Evolutionary conservation across 805 yeast species (phyloP).

Genomic region (Schwanniomyces polymorphus): DNA sequence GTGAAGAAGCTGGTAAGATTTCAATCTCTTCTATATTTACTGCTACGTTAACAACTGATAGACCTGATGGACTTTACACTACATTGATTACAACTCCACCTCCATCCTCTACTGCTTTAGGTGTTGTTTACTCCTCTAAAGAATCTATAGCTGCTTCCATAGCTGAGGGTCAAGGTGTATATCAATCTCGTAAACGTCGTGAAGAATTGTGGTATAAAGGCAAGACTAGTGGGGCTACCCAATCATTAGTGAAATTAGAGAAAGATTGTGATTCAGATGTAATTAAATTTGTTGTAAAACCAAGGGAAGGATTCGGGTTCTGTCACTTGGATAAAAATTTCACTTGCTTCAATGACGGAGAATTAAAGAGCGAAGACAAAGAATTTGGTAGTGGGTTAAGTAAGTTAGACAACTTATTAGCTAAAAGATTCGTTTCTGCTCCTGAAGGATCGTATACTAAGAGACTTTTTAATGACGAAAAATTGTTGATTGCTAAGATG

Average conservation of each 20-base stretch:
- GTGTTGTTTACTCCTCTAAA: constrained; percentile 85
- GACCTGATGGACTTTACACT: constrained; percentile 81
- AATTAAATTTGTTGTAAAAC: constrained; percentile 81
- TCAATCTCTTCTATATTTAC: constrained; percentile 48
- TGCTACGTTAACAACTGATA: constrained; percentile 67
- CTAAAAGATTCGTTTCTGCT: constrained; percentile 62
- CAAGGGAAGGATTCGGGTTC: constrained; percentile 78
- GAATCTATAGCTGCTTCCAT: constrained; percentile 84
- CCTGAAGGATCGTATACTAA: constrained; percentile 95
- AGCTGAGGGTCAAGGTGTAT: constrained; percentile 81
- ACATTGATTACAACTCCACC: constrained; percentile 80
- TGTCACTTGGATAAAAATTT: constrained; percentile 77
- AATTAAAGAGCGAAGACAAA: constrained; percentile 23
- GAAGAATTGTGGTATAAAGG: constrained; percentile 97
- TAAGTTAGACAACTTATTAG: constrained; percentile 65
- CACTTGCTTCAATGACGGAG: constrained; percentile 69
- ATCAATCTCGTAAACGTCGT: constrained; percentile 76
- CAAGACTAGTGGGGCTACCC: constrained; percentile 94
- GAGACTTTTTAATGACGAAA: constrained; percentile 77
- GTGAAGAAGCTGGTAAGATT: constrained; percentile 17
- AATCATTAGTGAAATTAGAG: constrained; percentile 63
- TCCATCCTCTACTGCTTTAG: constrained; percentile 53
- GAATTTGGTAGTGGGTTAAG: constrained; percentile 67
- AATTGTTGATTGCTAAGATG: constrained; percentile 79
- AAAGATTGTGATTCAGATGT: constrained; percentile 94